Base-by-base conservation (phyloP, 345 rosid species). In the Citrus glauca region DNA sequence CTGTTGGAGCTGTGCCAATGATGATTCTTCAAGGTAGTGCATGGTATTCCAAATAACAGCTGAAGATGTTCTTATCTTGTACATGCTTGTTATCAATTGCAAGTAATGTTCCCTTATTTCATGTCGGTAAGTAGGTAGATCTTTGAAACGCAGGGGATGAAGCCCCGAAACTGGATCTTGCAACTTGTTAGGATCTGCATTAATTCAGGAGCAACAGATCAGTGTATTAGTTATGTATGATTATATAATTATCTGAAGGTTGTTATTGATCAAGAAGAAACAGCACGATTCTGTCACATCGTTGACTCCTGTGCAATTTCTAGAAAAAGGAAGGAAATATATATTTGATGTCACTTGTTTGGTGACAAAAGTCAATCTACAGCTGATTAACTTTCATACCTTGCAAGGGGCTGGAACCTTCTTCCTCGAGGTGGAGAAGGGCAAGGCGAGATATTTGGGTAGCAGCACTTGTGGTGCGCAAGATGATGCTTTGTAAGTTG, bases 1-100 rank as follows among this genome's bases (percentile, higher is more conserved):
- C 17, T 80, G 50, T 45, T 74, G 65, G 19, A 40, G 40, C 38
- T 40, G 57, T 62, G 40, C 59, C 25, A 74, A 22, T 27, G 60
- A 62, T 73, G 69, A 27, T 5, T 59, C 65, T 73, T 87, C 88
- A 13, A 85, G 33, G 60, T 22, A 48, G 22, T 48, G 2, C 38
- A 48, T 69, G 24, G 60, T 45, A 69, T 69, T 69, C 22, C 59
- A 69, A 69, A 48, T 48, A 38, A 69, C 56, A 20, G 73, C 60
- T 16, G 73, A 48, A 14, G 73, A 69, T 48, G 59, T 6, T 4
- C 37, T 19, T 25, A 17, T 40, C 30, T 69, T 45, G 33, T 30
- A 19, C 7, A 13, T 28, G 11, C 0, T 82, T 48, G 38, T 30
- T 28, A 70, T 48, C 9, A 28, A 20, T 24, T 24, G 60, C 37